Evolutionary conservation across 495 filamentous ascomycete species (phyloP).

Genomic region (Parmelia sp.): DNA sequence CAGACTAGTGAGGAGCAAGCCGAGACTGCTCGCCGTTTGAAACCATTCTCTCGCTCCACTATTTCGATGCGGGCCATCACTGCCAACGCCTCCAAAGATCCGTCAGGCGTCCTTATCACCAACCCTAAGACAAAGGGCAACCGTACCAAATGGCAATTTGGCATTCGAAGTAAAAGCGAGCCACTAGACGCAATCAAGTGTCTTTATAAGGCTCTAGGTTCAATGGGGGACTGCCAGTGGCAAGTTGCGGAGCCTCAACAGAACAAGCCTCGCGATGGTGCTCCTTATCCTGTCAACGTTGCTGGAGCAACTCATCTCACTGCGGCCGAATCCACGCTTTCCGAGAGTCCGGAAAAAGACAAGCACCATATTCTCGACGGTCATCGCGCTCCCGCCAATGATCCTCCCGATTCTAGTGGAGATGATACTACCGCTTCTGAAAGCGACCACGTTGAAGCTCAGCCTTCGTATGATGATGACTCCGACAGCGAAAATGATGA

Average conservation of each 20-base stretch:
- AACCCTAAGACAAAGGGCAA: slow-evolving; percentile 39
- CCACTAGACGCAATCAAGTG: slow-evolving; percentile 90
- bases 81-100: slow-evolving; percentile 56
- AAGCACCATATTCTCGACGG: slow-evolving; percentile 9
- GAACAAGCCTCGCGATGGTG: slow-evolving; percentile 17
- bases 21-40: slow-evolving; percentile 65
- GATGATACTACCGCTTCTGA: slow-evolving; percentile 11
- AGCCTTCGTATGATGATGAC: slow-evolving; percentile 29
- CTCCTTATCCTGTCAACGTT: slow-evolving; percentile 26
- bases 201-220: slow-evolving; percentile 81
- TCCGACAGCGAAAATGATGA: slow-evolving; percentile 27
- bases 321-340: slow-evolving; percentile 19
- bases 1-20: slow-evolving; percentile 72
- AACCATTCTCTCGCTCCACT: slow-evolving; percentile 64
- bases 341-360: slow-evolving; percentile 26
- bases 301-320: slow-evolving; percentile 26
- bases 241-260: slow-evolving; percentile 43
- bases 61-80: slow-evolving; percentile 43
- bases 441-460: slow-evolving; percentile 23
- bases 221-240: slow-evolving; percentile 79
- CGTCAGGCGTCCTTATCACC: slow-evolving; percentile 57
- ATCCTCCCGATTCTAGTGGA: background rate
- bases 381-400: slow-evolving; percentile 2
- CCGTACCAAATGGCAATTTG: slow-evolving; percentile 91
- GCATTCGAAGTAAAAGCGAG: slow-evolving; percentile 86